Evolutionary conservation across 768 basidiomycete species (phyloP), one percentile per base, ranked within the genome.

Genomic region (Leucosporidium creatinivorum): DNA sequence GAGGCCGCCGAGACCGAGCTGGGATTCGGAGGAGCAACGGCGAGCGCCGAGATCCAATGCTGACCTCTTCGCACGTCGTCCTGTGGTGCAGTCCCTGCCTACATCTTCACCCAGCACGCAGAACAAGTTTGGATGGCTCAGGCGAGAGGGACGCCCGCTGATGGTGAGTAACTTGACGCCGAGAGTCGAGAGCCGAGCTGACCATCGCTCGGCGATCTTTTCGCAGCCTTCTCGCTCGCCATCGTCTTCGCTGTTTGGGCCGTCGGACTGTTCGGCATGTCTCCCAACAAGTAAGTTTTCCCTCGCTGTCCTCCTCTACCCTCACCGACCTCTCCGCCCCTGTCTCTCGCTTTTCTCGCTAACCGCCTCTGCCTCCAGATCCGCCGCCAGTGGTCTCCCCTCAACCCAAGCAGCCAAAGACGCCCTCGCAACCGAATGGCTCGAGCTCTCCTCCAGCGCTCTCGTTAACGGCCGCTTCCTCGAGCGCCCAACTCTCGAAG

Each of bases 161-260:
- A 56, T 31, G n/a, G 50, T n/a, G 50, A 51, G 50, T 26, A 4
- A n/a, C 33, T 33, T 23, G 7, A 17, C 13, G 23, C 7, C 50
- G 3, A 51, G 50, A 23, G 23, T 51, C 50, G 50, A 23, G 39
- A 51, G 18, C 21, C 50, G 50, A 54, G 52, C n/a, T 54, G n/a
- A 25, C 6, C 51, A 5, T 8, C 23, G 26, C 51, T 23, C 21
- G 10, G 21, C 18, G 15, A 26, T 54, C 26, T 10, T 7, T 54
- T 28, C 36, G 36, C 62, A 19, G 33, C 55, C 26, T 57, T 63
- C 30, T 57, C 62, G n/a, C 62, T 63, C 55, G 62, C 62, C 26
- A 17, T 57, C 62, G 47, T 47, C 23, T 57, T 63, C 47, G 44
- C 56, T 2, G n/a, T 63, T 6, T 57, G 44, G 55, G 62, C 26